These are phyloP conservation scores for Dillenia turbinata DNA, from an alignment of 164 flowering plant genomes.

Conservation along the genomic window DNA sequence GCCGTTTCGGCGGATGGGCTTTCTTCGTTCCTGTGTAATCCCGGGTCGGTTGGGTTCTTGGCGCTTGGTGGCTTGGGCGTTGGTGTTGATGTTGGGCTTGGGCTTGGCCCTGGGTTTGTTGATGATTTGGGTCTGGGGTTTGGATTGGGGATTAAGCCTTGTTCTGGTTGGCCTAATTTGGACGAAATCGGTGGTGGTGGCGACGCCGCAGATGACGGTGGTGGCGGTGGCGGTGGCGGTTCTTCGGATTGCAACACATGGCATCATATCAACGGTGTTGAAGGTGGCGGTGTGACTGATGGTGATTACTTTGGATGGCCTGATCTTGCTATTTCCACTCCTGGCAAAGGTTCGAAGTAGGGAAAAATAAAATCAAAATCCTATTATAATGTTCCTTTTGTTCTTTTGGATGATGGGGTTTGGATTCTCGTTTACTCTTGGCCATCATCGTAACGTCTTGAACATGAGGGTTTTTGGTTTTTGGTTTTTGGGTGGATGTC, in stretches of 20 bases:
- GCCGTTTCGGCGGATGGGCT: slow-evolving; percentile 16
- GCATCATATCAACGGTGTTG: slow-evolving; percentile 20
- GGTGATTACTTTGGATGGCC: slow-evolving; percentile 48
- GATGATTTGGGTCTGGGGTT: slow-evolving; percentile 28
- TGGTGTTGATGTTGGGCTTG: slow-evolving; percentile 12
- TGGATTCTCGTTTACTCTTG: background rate
- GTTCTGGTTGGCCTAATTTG: too few relatives aligned
- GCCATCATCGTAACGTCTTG: background rate
- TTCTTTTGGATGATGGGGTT: background rate
- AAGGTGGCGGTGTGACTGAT: slow-evolving; percentile 16
- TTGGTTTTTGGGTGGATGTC: background rate
- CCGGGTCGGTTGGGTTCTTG: slow-evolving; percentile 21
- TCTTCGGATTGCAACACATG: slow-evolving; percentile 19
- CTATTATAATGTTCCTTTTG: too few relatives aligned
- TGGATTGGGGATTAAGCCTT: slow-evolving; percentile 12
- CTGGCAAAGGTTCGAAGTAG: slow-evolving; percentile 28
- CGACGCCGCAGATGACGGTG: background rate
- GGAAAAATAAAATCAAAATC: background rate
- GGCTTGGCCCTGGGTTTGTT: slow-evolving; percentile 16
- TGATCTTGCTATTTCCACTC: slow-evolving; percentile 44
- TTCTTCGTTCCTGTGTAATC: slow-evolving; percentile 23
- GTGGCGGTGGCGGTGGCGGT: slow-evolving; percentile 6
- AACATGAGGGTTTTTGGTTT: background rate
- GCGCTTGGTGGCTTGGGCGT: slow-evolving; percentile 23
- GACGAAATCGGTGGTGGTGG: slow-evolving; percentile 8